These are phyloP conservation scores for Pseudoneurospora amorphoporcata DNA, from an alignment of 495 filamentous ascomycete genomes.

Conservation along the genomic window DNA sequence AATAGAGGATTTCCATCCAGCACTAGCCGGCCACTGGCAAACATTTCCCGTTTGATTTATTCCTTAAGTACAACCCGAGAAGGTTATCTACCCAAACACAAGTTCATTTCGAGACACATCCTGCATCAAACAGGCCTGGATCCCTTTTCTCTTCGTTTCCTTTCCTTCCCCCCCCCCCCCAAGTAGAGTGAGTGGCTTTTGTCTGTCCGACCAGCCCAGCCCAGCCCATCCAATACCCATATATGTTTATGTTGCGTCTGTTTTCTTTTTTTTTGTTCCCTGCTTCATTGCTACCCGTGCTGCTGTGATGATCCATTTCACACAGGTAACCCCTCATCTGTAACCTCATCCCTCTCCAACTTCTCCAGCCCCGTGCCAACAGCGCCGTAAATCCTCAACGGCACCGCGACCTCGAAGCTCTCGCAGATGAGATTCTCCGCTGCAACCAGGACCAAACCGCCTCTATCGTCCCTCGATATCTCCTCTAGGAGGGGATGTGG, in stretches of 20 bases:
- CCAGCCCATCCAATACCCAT: background rate
- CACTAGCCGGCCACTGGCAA: background rate
- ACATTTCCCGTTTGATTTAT: background rate
- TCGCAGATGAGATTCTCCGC: conserved; percentile 70
- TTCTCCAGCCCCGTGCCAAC: conserved; percentile 35
- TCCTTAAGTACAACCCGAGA: background rate
- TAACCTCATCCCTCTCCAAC: conserved; percentile 37
- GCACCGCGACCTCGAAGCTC: conserved; percentile 82
- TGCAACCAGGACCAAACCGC: conserved; percentile 53
- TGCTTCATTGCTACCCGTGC: background rate
- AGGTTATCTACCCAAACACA: background rate
- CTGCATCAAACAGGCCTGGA: background rate
- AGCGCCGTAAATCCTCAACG: conserved; percentile 73
- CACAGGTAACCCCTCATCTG: conserved; percentile 38
- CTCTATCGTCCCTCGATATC: conserved; percentile 60
- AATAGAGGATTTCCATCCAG: background rate
- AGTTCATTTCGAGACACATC: background rate
- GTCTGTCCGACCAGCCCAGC: background rate
- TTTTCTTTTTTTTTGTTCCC: background rate
- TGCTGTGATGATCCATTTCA: conserved; percentile 9
- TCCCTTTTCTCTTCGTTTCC: background rate
- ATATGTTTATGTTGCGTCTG: background rate
- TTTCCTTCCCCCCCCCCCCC: too few species aligned
- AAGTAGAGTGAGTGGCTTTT: background rate
- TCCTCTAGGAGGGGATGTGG: conserved; percentile 46